Base-by-base conservation (phyloP, 352 stramenopile genomes). In the Halophytophthora batemanensis region DNA sequence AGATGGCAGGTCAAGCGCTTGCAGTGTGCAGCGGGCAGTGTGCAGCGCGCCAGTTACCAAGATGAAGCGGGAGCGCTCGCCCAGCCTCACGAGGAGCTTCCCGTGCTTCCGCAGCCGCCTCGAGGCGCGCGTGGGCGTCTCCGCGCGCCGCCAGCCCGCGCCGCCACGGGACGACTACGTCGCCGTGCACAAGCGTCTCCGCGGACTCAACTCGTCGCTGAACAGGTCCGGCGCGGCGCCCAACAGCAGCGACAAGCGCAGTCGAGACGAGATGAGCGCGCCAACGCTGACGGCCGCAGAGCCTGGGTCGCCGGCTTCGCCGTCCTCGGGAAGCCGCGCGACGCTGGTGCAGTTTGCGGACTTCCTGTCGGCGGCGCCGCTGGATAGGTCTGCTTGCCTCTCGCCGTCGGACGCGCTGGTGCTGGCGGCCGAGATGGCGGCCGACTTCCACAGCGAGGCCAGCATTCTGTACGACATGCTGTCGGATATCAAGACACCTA, bases 401-500 rank as follows among this genome's bases (percentile, higher is more conserved):
- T 69, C 74, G 19, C 57, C 64, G 7, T 53, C 65, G 6, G 77
- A 87, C 44, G 70, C 67, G 3, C 51, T 75, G 28, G 61, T 59
- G 15, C 62, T 83, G 22, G 67, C 69, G 2, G 67, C 76, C 11
- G 74, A 86, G 40, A 86, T 86, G 74, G 71, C 67, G 1, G 67
- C 68, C 5, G 77, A 88, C 43, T 82, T 88, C 18, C 82, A 66
- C 54, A 83, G 75, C 50, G 77, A 87, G 50, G 53, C 68, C 13
- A 79, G 63, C 15, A 82, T 78, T 52, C 64, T 88, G 52, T 82
- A 83, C 60, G 67, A 86, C 54, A 82, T 86, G 73, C 62, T 82
- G 25, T 88, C 75, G 40, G 77, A 86, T 19, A 67, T 86, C 42
- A 77, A 80, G 55, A 60, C 46, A 5, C 61, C 55, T 21, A 83